Percentiles rank a stretch among this genome's conserved stretches.
These are phyloP conservation scores for Stagonosporopsis vannaccii DNA, from an alignment of 2,329 filamentous ascomycete species.

Conservation along the genomic window DNA sequence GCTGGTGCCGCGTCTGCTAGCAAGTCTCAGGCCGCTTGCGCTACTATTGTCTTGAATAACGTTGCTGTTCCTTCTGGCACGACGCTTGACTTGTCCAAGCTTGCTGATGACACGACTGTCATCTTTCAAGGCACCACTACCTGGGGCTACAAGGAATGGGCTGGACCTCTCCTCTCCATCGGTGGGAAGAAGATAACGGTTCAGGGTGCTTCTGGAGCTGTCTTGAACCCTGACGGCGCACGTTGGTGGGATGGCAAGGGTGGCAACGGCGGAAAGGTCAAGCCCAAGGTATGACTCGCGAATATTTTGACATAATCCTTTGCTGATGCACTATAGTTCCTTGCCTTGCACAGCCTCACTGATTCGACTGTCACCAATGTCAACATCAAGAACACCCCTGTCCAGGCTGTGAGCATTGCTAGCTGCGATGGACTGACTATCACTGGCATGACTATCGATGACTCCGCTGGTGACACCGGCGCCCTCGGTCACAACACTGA, in stretches of 20 bases:
- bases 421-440: conserved; percentile 54
- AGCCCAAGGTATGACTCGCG: conserved; percentile 32
- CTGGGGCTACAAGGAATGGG: conserved; percentile 71
- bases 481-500: conserved; percentile 59
- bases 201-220: conserved; percentile 62
- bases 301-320: too few relatives aligned
- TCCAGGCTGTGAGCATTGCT: conserved; percentile 60
- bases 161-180: conserved; percentile 67
- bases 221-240: conserved; percentile 64
- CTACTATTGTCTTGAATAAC: conserved; percentile 61
- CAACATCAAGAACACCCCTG: conserved; percentile 62
- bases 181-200: conserved; percentile 66
- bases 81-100: conserved; percentile 64
- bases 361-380: conserved; percentile 58
- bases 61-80: conserved; percentile 64
- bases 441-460: conserved; percentile 62
- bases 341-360: conserved; percentile 61
- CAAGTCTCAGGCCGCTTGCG: conserved; percentile 59
- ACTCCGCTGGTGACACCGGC: conserved; percentile 59
- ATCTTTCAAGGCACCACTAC: conserved; percentile 70
- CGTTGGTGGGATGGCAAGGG: conserved; percentile 61
- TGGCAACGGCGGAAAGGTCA: conserved; percentile 53
- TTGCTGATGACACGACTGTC: conserved; percentile 61
- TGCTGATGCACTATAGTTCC: conserved; percentile 51
- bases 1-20: conserved; percentile 55